phyloP scores from a whole-genome alignment of 192 early-diverging fungal species.

The Umbelopsis sp. region DNA sequence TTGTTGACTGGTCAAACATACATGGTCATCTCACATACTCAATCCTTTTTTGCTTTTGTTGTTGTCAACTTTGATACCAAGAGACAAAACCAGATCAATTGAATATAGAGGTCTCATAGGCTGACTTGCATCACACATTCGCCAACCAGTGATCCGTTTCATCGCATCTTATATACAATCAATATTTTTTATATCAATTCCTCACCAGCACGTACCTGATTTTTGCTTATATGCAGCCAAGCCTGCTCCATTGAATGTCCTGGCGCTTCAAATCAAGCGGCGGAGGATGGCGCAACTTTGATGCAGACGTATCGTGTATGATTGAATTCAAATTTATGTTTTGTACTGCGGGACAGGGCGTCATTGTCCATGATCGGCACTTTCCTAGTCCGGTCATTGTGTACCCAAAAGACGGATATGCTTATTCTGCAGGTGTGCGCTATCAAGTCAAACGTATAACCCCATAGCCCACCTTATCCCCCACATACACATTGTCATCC shows the following conservation, averaged over 20 bases:
- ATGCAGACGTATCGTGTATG: conserved; percentile 16
- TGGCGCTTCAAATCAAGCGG: conserved; percentile 22
- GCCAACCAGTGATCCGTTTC: background rate
- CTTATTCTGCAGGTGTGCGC: conserved; percentile 9
- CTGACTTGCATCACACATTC: too few relatives aligned
- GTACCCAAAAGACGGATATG: conserved; percentile 15
- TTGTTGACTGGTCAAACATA: too few relatives aligned
- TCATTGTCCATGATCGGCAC: conserved; percentile 21
- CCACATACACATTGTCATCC: too few relatives aligned
- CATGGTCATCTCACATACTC: too few relatives aligned
- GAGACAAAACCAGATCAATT: too few relatives aligned
- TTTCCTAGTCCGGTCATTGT: conserved; percentile 17
- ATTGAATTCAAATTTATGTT: conserved; percentile 15
- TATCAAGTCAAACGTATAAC: conserved; percentile 4
- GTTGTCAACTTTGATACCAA: too few relatives aligned
- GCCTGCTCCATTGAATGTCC: conserved; percentile 2
- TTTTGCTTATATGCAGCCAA: conserved; percentile 13
- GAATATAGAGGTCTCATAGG: too few relatives aligned
- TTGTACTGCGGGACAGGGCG: conserved; percentile 21
- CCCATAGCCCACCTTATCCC: background rate
- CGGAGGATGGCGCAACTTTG: conserved; percentile 18
- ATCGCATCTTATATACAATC: background rate
- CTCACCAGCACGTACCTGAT: too few relatives aligned
- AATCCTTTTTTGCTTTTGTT: too few relatives aligned
- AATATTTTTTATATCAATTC: background rate